Evolutionary conservation across 164 flowering plant species (phyloP), one percentile per base, ranked within the genome.

Genomic region (Aristolochia californica): DNA sequence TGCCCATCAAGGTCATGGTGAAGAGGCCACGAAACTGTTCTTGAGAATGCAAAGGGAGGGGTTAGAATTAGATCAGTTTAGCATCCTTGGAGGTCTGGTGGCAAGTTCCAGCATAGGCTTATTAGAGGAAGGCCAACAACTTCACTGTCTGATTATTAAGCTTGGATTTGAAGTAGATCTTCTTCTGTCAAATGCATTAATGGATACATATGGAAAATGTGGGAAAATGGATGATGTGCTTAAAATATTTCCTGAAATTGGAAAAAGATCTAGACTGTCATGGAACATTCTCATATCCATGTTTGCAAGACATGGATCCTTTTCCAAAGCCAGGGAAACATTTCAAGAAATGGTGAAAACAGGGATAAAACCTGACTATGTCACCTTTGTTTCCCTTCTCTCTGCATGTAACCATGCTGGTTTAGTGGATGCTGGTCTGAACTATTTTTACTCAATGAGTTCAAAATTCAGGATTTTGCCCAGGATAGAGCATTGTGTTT

Each of bases 401-500:
- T 80, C 89, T 56, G 95, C 93, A 0, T 90, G 97, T 63, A 87
- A 70, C 68, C 97, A 87, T 72, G 88, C 81, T 1, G 97, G 97
- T 22, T 67, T 89, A 13, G 88, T 83, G 12, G 81, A 90, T 40
- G 85, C 82, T 51, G 95, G 95, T 47, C 82, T 90, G 49, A 61
- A 66, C 40, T 82, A 80, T 70, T 87, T 73, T 65, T 53, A 50
- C 54, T 63, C 79, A 45, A 89, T 89, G 95, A 66, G 69, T 10
- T 57, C 53, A 20, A 74, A 74, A 16, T 87, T 78, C 62, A 78
- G 81, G 15, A 72, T 85, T 24, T 58, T 63, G 0, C 75, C 74
- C 23, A 82, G 69, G 55, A 76, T 83, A 60, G 95, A 84, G 75
- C 97, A 89, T 62, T 87, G 82, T 68, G 95, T 81, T 2, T 87